Percentiles rank a stretch among this genome's conserved stretches.
Evolutionary conservation across 768 basidiomycete genomes (phyloP).

Genomic region (Calocera cornea): DNA sequence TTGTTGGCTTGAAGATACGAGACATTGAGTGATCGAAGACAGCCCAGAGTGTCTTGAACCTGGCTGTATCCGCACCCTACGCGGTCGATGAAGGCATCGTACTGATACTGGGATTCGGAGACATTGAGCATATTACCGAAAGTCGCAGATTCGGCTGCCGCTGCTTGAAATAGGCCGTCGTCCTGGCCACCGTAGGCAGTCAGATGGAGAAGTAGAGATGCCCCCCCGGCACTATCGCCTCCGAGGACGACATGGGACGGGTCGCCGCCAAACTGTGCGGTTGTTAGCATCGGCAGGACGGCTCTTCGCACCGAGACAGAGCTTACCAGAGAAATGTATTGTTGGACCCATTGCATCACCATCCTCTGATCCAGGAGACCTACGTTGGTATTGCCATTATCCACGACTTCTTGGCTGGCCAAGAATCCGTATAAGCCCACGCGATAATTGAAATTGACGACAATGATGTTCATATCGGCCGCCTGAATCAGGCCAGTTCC

Average conservation of each 20-base stretch:
- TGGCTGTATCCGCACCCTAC: slow-evolving; percentile 25
- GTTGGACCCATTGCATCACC: not conserved
- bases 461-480: slow-evolving; percentile 11
- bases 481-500: slow-evolving; percentile 10
- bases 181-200: slow-evolving; percentile 8
- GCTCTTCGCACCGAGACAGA: not conserved
- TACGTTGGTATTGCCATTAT: slow-evolving; percentile 30
- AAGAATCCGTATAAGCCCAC: slow-evolving; percentile 16
- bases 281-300: not conserved
- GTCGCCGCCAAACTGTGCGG: slow-evolving; percentile 15
- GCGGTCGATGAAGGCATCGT: not conserved
- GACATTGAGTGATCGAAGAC: slow-evolving; percentile 29
- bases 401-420: slow-evolving; percentile 22
- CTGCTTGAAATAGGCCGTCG: slow-evolving; percentile 9
- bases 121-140: not conserved
- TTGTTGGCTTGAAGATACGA: slow-evolving; percentile 21
- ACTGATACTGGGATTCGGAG: not conserved
- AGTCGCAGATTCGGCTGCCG: not conserved
- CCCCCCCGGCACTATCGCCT: slow-evolving; percentile 13
- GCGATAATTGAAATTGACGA: slow-evolving; percentile 14
- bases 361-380: slow-evolving; percentile 27
- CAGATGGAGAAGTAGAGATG: slow-evolving; percentile 12
- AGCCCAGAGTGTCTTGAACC: slow-evolving; percentile 26
- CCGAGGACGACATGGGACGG: slow-evolving; percentile 12
- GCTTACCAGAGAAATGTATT: not conserved